phyloP scores from a whole-genome alignment of 345 rosid species.

The Clarkia xantiana region DNA sequence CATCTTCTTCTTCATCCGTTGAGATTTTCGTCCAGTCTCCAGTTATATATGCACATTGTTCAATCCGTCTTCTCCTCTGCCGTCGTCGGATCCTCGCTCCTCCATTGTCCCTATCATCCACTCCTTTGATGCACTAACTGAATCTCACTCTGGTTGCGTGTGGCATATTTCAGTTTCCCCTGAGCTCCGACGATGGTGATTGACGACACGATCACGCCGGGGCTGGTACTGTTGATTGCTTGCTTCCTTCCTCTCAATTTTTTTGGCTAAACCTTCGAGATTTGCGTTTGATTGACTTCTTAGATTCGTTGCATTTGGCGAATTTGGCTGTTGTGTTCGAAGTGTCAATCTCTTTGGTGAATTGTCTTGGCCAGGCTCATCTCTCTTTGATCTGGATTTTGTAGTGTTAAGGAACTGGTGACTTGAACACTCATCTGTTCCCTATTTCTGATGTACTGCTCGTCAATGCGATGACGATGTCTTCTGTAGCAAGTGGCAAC shows the following conservation, averaged over 20 bases:
- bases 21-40: slow-evolving; percentile 9
- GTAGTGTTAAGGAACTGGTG: too few species aligned
- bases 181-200: slow-evolving; percentile 36
- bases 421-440: too few species aligned
- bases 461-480: too few species aligned
- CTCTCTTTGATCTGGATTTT: too few species aligned
- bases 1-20: slow-evolving; percentile 13
- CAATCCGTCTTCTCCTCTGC: background rate
- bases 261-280: background rate
- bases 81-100: background rate
- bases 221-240: slow-evolving; percentile 36
- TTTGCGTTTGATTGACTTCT: background rate
- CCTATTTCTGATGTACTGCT: too few species aligned
- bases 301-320: background rate
- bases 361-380: too few species aligned
- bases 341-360: too few species aligned
- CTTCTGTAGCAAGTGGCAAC: too few species aligned
- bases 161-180: slow-evolving; percentile 5
- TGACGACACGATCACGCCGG: slow-evolving; percentile 62
- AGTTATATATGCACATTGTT: background rate
- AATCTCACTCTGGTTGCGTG: slow-evolving; percentile 6
- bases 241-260: background rate
- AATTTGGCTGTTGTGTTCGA: background rate
- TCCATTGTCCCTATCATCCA: background rate
- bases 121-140: background rate